These are phyloP conservation scores for Poa annua DNA, from an alignment of 176 grass and related monocot genomes.

Conservation along the genomic window DNA sequence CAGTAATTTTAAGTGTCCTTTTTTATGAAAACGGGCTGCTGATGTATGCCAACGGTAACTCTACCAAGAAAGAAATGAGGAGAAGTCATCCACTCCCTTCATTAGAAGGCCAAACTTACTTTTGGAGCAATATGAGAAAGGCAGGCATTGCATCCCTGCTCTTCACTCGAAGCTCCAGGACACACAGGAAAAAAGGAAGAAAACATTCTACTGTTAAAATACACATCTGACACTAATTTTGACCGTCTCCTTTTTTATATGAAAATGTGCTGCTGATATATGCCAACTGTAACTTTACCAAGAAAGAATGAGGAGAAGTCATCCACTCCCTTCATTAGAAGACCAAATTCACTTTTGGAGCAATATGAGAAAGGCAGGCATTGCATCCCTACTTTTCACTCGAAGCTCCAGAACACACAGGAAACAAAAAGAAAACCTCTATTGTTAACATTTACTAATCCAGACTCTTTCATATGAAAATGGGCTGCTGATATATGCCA, in stretches of 20 bases:
- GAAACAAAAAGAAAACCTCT: neutral
- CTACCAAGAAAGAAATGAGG: conserved; percentile 36
- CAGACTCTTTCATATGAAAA: neutral
- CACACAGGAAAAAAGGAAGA: neutral
- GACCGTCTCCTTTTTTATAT: too few species aligned
- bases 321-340: conserved; percentile 27
- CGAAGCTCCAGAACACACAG: conserved; percentile 45
- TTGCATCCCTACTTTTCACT: conserved; percentile 52
- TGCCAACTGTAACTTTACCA: conserved; percentile 42
- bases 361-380: conserved; percentile 66
- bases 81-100: conserved; percentile 16
- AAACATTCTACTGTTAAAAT: too few species aligned
- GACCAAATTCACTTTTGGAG: conserved; percentile 46
- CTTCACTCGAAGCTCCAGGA: conserved; percentile 61
- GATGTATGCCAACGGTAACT: conserved; percentile 44
- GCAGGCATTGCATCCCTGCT: conserved; percentile 50
- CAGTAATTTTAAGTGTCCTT: too few species aligned
- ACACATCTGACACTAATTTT: too few species aligned
- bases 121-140: conserved; percentile 60
- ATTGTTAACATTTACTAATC: neutral
- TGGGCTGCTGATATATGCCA: conserved; percentile 33
- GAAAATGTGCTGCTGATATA: conserved; percentile 13
- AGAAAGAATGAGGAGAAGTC: conserved; percentile 22
- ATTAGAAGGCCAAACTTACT: conserved; percentile 31
- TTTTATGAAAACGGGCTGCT: too few species aligned